Base-by-base conservation (phyloP, 352 stramenopile species). In the Globisporangium heterothallicum region DNA sequence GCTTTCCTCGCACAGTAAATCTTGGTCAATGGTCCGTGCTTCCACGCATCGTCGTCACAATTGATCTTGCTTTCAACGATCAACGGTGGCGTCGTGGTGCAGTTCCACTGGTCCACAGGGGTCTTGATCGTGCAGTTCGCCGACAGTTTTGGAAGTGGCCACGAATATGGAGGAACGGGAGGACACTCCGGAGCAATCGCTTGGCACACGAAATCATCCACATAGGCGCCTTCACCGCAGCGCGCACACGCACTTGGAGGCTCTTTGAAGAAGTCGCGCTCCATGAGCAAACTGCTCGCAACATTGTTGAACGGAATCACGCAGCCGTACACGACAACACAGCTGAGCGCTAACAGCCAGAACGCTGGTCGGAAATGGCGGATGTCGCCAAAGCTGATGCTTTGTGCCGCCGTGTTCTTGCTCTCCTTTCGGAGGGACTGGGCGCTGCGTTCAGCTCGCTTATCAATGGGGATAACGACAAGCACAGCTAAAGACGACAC, bases 271-370 rank as follows among this genome's bases (percentile, higher is more conserved):
- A 89, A 96, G 53, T 97, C 86, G 21, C 89, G 72, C 43, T 98
- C 88, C 67, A 97, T 92, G 10, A 98, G 61, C 32, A 98, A 72
- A 49, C 84, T 94, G 56, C 78, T 92, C 2, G 91, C 89, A 30
- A 98, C 85, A 60, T 90, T 97, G 61, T 97, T 98, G 57, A 97
- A 98, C 22, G 92, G 92, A 18, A 98, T 84, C 9, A 98, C 86
- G 51, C 85, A 95, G 29, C 88, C 92, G 49, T 98, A 98, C 12
- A 97, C 78, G 2, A 97, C 81, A 42, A 97, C 64, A 55, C 88
- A 98, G 46, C 75, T 92, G n/a, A 97, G 53, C 6, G 75, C 79
- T 14, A 97, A 57, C 4, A 97, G 60, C 88, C 87, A 97, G 57
- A 97, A 97, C 0, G 87, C 72, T 25, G 78, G 79, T 0, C 76